Evolutionary conservation across 495 filamentous ascomycete genomes (phyloP).

Genomic region (Penicillium lagena): DNA sequence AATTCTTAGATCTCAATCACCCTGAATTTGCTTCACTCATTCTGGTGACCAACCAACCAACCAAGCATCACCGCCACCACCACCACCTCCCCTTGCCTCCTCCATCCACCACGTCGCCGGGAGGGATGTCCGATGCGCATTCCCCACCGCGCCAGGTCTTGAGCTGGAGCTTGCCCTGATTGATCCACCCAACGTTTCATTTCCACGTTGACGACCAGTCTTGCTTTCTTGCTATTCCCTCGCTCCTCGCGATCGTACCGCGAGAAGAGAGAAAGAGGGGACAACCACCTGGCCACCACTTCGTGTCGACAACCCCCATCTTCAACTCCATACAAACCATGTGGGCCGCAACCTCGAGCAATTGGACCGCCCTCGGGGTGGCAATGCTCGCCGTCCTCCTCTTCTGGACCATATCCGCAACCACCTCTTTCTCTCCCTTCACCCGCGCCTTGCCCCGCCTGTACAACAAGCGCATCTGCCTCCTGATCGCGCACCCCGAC

Average conservation of each 20-base stretch:
- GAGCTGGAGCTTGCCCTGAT: slow-evolving; percentile 6
- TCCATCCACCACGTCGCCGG: not conserved
- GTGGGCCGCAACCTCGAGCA: slow-evolving; percentile 7
- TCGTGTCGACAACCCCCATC: too few species aligned
- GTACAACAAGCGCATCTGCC: slow-evolving; percentile 71
- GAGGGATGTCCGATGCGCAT: slow-evolving; percentile 11
- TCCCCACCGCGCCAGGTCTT: slow-evolving; percentile 15
- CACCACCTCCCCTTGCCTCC: not conserved
- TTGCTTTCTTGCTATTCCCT: too few species aligned
- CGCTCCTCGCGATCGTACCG: too few species aligned
- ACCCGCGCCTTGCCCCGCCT: slow-evolving; percentile 63
- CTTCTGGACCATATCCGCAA: slow-evolving; percentile 41
- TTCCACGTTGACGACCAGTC: too few species aligned
- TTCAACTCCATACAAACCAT: too few species aligned
- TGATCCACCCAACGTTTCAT: not conserved
- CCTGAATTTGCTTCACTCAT: not conserved
- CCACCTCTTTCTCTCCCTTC: slow-evolving; percentile 53
- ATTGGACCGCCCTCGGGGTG: slow-evolving; percentile 24
- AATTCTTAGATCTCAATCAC: not conserved
- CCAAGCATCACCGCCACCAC: not conserved
- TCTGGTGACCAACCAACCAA: too few species aligned
- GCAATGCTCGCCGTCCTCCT: slow-evolving; percentile 28
- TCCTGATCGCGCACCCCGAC: slow-evolving; percentile 95
- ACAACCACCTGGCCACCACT: too few species aligned
- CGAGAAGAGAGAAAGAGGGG: too few species aligned